Conservation (phyloP, 805 yeast species). For the Ogataea pignaliae region DNA sequence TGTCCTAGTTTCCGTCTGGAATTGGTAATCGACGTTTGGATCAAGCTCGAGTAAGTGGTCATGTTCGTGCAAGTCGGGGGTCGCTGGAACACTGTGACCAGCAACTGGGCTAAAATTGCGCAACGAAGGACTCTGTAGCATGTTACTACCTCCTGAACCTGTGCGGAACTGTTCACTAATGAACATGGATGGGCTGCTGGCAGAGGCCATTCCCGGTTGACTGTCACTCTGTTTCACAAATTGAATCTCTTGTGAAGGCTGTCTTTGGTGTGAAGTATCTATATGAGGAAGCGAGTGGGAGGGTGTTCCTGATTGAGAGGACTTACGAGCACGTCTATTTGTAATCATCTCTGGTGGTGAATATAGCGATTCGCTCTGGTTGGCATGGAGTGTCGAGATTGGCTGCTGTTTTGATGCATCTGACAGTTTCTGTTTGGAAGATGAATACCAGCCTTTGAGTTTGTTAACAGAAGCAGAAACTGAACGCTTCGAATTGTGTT, state of each 20-base stretch:
- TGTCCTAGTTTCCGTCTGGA: no score
- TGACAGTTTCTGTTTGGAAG: constrained; percentile 32
- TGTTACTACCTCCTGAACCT: no score
- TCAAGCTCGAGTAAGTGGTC: no score
- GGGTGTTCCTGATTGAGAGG: background rate
- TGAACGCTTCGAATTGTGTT: constrained; percentile 11
- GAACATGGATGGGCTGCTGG: constrained; percentile 2
- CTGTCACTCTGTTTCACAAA: background rate
- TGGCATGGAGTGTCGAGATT: background rate
- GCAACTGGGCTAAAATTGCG: no score
- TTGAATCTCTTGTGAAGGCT: background rate
- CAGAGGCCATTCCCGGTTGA: background rate
- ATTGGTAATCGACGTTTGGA: no score
- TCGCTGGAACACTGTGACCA: no score
- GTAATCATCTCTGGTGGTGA: constrained; percentile 66
- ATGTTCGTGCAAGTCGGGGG: no score
- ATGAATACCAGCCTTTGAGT: constrained; percentile 67
- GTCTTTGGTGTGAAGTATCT: background rate
- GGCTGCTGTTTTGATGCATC: constrained; percentile 3
- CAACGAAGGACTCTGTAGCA: no score
- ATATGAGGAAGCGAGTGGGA: background rate
- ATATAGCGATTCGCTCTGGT: constrained; percentile 12
- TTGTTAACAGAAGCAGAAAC: constrained; percentile 48
- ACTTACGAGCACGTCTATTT: constrained; percentile 36
- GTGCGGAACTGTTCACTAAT: background rate